Evolutionary conservation across 148 eudicot genomes (phyloP).

Genomic region (Arctostaphylos glauca): DNA sequence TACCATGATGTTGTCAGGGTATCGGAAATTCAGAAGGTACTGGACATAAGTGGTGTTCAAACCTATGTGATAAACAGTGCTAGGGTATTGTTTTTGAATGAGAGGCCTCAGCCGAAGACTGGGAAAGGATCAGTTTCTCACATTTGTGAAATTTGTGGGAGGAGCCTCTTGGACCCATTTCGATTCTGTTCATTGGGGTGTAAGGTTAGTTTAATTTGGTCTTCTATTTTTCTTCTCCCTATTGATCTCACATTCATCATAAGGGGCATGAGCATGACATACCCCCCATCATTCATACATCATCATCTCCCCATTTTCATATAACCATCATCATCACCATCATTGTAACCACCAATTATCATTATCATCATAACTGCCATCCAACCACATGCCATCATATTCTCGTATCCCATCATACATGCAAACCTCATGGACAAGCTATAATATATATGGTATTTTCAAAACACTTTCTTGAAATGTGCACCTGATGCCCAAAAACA

Average conservation of each 20-base stretch:
- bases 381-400: conserved; percentile 18
- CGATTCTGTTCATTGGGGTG: conserved; percentile 95
- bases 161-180: conserved; percentile 82
- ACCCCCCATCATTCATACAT: neutral
- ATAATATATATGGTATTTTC: neutral
- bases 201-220: conserved; percentile 53
- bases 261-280: neutral
- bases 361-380: neutral
- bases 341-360: conserved; percentile 11
- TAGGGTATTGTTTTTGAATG: conserved; percentile 80
- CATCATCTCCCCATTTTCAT: neutral
- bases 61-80: conserved; percentile 95
- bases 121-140: conserved; percentile 67
- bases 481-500: neutral
- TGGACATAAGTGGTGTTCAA: conserved; percentile 81
- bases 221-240: neutral
- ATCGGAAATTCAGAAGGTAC: conserved; percentile 62
- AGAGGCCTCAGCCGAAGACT: conserved; percentile 83
- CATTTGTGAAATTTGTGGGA: conserved; percentile 84
- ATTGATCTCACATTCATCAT: neutral
- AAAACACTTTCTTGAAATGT: neutral
- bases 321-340: conserved; percentile 3
- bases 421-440: conserved; percentile 6
- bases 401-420: conserved; percentile 35
- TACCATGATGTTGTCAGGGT: conserved; percentile 95